Evolutionary conservation across 1,284 basidiomycete genomes (phyloP).

Genomic region (Athelia psychrophila): DNA sequence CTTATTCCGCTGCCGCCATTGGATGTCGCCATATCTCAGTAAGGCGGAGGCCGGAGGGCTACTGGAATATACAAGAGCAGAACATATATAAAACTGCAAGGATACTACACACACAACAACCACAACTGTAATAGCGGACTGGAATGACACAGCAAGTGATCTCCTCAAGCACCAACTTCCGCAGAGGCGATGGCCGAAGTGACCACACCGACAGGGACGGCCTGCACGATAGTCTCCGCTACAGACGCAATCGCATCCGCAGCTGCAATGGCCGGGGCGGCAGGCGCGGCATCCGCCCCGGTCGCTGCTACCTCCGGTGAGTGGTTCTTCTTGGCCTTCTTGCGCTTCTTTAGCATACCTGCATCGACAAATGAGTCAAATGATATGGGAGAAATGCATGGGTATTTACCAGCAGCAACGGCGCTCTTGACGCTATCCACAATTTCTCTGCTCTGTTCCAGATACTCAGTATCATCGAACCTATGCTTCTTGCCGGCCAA

Average conservation of each 20-base stretch:
- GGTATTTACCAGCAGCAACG: constrained; percentile 68
- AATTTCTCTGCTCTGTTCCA: constrained; percentile 91
- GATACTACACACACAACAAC: no score
- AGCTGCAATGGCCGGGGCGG: not conserved
- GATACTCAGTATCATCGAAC: constrained; percentile 89
- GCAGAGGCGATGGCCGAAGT: not conserved
- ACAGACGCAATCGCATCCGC: not conserved
- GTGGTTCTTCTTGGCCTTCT: constrained; percentile 66
- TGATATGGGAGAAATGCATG: not conserved
- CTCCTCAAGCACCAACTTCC: not conserved
- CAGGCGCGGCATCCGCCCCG: not conserved
- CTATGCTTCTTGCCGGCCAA: constrained; percentile 80
- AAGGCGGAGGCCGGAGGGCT: no score
- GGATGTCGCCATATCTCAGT: no score
- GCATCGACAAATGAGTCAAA: constrained; percentile 9
- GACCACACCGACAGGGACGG: no score
- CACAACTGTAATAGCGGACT: no score
- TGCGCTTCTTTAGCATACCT: constrained; percentile 83
- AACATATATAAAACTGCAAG: no score
- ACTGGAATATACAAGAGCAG: no score
- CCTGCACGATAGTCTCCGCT: no score
- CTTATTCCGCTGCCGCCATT: no score
- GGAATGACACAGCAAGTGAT: no score
- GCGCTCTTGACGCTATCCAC: constrained; percentile 92
- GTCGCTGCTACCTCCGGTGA: constrained; percentile 17